These are phyloP conservation scores for Hyaloscypha variabilis DNA, from an alignment of 495 filamentous ascomycete species.

Conservation along the genomic window DNA sequence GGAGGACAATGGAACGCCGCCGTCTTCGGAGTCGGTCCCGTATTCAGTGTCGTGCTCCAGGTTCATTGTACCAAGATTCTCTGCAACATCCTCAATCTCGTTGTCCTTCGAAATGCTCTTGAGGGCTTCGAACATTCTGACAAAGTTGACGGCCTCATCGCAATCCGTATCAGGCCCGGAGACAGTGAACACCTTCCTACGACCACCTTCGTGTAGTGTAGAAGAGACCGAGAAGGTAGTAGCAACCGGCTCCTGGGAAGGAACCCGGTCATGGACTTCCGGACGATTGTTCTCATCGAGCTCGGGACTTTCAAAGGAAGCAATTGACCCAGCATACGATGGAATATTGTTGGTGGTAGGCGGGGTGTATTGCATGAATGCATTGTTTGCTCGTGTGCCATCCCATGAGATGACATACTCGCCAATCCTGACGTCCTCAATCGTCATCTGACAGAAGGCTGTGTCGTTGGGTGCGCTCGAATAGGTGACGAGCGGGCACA, in stretches of 20 bases:
- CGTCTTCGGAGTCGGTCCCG: background rate
- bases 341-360: background rate
- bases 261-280: background rate
- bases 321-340: background rate
- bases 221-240: background rate
- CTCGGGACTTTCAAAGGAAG: background rate
- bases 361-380: background rate
- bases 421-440: background rate
- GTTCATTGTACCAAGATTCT: background rate
- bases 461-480: background rate
- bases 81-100: background rate
- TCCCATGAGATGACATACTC: background rate
- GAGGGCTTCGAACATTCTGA: slow-evolving; percentile 4
- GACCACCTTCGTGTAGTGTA: background rate
- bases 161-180: slow-evolving; percentile 5
- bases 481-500: background rate
- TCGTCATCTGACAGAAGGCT: background rate
- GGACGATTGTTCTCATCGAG: background rate
- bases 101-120: background rate
- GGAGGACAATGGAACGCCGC: background rate
- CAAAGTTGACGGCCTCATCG: slow-evolving; percentile 16
- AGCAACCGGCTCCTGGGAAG: background rate
- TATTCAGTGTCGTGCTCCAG: background rate
- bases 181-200: background rate
- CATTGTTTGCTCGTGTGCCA: background rate